Evolutionary conservation across 768 basidiomycete species (phyloP).

Genomic region (Podaxis sp.): DNA sequence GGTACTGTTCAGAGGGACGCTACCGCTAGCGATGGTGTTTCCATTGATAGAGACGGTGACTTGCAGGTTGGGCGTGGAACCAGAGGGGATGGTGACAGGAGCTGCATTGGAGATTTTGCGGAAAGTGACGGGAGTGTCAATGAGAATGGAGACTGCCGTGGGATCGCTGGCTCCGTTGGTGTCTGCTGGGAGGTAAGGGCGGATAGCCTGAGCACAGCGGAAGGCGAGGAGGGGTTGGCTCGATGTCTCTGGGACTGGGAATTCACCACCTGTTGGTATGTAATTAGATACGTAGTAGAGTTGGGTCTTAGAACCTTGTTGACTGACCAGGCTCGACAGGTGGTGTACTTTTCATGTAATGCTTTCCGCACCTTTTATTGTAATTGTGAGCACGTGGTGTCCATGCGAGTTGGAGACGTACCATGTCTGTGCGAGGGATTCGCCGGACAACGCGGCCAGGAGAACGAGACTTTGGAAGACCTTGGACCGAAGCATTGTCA

Average conservation of each 20-base stretch:
- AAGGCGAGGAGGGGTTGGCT: slow-evolving; percentile 47
- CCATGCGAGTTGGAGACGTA: neutral
- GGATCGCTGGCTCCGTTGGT: slow-evolving; percentile 21
- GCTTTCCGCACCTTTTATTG: slow-evolving; percentile 15
- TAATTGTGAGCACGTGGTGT: neutral
- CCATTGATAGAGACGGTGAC: slow-evolving; percentile 50
- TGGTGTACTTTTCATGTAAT: slow-evolving; percentile 13
- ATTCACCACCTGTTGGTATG: slow-evolving; percentile 31
- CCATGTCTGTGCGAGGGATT: slow-evolving; percentile 11
- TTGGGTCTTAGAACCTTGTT: neutral
- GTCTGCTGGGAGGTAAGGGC: slow-evolving; percentile 60
- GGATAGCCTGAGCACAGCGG: slow-evolving; percentile 56
- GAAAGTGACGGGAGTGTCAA: slow-evolving; percentile 52
- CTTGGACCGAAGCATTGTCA: slow-evolving; percentile 7
- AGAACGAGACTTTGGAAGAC: neutral
- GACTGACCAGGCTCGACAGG: slow-evolving; percentile 9
- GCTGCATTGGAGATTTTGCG: slow-evolving; percentile 44
- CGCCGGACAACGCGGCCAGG: neutral
- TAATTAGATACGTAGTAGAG: neutral
- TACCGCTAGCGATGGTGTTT: slow-evolving; percentile 37
- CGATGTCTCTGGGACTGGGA: slow-evolving; percentile 14
- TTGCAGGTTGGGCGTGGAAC: slow-evolving; percentile 25
- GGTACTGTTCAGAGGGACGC: slow-evolving; percentile 50
- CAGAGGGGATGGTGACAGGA: slow-evolving; percentile 33
- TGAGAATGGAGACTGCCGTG: slow-evolving; percentile 41